These are phyloP conservation scores for Ajuga reptans DNA, from an alignment of 305 asterid genomes.

Conservation along the genomic window DNA sequence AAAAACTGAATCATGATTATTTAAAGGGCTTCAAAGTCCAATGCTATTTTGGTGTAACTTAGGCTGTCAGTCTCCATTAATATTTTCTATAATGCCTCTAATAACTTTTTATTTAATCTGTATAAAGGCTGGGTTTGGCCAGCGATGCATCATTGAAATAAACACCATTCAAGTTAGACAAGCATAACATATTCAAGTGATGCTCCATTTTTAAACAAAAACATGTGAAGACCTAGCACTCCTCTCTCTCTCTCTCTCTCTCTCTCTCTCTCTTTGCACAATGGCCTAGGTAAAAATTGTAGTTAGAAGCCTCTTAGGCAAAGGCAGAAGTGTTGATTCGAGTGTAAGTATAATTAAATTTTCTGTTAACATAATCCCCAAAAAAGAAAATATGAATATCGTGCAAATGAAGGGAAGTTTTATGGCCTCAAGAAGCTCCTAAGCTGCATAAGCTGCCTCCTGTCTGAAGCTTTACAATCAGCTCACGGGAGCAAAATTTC, in stretches of 20 bases:
- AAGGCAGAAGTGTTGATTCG: neutral
- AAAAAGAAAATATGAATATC: no score
- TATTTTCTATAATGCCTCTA: neutral
- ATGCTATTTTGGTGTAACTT: neutral
- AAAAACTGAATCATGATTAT: neutral
- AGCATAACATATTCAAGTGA: neutral
- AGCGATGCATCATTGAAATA: neutral
- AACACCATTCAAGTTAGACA: neutral
- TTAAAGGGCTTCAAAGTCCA: neutral
- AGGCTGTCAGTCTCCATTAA: neutral
- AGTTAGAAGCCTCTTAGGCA: neutral
- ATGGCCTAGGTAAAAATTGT: neutral
- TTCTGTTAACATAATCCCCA: no score
- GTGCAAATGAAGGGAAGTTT: neutral
- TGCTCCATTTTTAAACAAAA: neutral
- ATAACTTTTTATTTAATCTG: neutral
- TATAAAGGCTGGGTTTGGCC: no score
- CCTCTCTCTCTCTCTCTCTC: no score
- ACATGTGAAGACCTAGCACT: neutral
- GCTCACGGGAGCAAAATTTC: neutral
- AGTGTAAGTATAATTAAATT: no score
- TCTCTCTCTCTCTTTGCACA: no score
- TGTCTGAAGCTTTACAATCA: neutral
- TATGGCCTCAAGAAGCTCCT: neutral
- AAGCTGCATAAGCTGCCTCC: neutral